These are phyloP conservation scores for Penicillium janthinellum DNA, from an alignment of 2,329 filamentous ascomycete species.

Conservation along the genomic window DNA sequence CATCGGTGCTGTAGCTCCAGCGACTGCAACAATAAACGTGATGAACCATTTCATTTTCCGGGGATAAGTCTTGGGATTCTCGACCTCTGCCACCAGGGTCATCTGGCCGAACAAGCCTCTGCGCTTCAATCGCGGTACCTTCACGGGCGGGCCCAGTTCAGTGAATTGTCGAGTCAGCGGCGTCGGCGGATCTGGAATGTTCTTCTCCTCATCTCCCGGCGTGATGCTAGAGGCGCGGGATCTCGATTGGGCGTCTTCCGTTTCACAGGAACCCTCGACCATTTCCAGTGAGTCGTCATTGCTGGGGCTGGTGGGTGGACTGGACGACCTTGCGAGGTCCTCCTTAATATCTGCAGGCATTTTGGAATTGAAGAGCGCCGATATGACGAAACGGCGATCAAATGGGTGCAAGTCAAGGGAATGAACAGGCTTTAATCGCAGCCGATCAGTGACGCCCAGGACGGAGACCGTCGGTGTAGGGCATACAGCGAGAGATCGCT, in stretches of 20 bases:
- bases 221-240: slow-evolving; percentile 23
- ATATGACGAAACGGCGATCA: neutral
- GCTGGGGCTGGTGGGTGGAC: neutral
- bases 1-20: slow-evolving; percentile 76
- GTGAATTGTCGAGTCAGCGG: slow-evolving; percentile 21
- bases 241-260: slow-evolving; percentile 18
- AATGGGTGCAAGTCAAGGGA: neutral
- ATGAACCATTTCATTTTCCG: slow-evolving; percentile 80
- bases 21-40: slow-evolving; percentile 74
- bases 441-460: neutral
- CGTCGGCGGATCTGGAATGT: slow-evolving; percentile 13
- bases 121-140: slow-evolving; percentile 57
- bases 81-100: slow-evolving; percentile 75
- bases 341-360: slow-evolving; percentile 9
- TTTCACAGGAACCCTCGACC: slow-evolving; percentile 3
- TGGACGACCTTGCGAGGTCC: neutral
- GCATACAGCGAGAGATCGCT: slow-evolving; percentile 2
- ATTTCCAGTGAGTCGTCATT: slow-evolving; percentile 7
- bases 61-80: slow-evolving; percentile 72
- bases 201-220: slow-evolving; percentile 24
- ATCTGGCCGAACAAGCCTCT: slow-evolving; percentile 73
- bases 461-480: neutral
- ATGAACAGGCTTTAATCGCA: neutral
- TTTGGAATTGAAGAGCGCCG: neutral
- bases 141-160: slow-evolving; percentile 41